Percentiles rank a stretch among this genome's conserved stretches.
These are phyloP conservation scores for Nemophila menziesii DNA, from an alignment of 257 asterid species.

Conservation along the genomic window DNA sequence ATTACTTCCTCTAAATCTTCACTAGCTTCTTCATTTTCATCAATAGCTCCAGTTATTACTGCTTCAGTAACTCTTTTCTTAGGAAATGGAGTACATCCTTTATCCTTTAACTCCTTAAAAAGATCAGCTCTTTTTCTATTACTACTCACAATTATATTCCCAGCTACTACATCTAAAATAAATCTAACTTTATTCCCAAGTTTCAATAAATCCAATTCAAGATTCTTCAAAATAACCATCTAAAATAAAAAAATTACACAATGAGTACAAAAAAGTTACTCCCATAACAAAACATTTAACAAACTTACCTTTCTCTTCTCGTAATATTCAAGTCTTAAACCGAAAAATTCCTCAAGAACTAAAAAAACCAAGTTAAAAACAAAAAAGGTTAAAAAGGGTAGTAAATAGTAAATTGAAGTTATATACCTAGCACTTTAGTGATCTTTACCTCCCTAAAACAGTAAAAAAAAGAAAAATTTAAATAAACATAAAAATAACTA, in stretches of 20 bases:
- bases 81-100: conserved; percentile 84
- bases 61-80: conserved; percentile 44
- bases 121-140: conserved; percentile 77
- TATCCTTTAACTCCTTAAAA: conserved; percentile 63
- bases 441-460: conserved; percentile 98
- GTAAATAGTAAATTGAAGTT: too few species aligned
- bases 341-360: conserved; percentile 88
- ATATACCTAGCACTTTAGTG: conserved; percentile 92
- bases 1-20: conserved; percentile 30
- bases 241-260: conserved; percentile 21
- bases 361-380: too few species aligned
- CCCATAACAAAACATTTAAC: too few species aligned
- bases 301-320: conserved; percentile 72
- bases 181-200: conserved; percentile 77
- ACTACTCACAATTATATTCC: conserved; percentile 71
- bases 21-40: conserved; percentile 57
- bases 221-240: conserved; percentile 57
- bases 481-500: background rate
- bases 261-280: background rate
- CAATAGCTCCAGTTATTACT: conserved; percentile 49
- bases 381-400: too few species aligned
- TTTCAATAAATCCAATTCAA: conserved; percentile 58
- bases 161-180: conserved; percentile 67
- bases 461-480: conserved; percentile 2
- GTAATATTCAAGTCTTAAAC: conserved; percentile 64